Evolutionary conservation across 805 yeast species (phyloP).

Genomic region (Helenozyma baotianmanensis): DNA sequence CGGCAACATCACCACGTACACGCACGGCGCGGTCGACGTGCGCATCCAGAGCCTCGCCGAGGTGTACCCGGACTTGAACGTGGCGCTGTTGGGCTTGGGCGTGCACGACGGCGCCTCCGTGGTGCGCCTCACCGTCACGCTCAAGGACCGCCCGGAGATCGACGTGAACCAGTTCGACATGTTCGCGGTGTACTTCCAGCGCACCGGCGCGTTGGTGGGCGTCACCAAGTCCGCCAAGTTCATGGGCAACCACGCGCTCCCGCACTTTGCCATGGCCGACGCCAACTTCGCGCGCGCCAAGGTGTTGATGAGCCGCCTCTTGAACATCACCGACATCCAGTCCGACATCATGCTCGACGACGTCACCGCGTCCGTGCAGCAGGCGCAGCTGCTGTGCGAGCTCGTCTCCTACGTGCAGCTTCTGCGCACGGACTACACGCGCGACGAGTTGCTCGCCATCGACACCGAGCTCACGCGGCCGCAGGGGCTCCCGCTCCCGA

Average conservation of each 20-base stretch:
- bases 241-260: conserved; percentile 55
- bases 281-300: conserved; percentile 42
- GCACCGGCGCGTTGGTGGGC: conserved; percentile 57
- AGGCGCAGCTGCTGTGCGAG: conserved; percentile 55
- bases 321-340: conserved; percentile 40
- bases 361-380: conserved; percentile 31
- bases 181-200: conserved; percentile 62
- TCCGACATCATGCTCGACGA: conserved; percentile 35
- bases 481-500: conserved; percentile 68
- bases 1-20: conserved; percentile 26
- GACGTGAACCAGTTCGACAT: conserved; percentile 48
- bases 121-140: conserved; percentile 23
- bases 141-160: conserved; percentile 44
- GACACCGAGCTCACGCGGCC: conserved; percentile 74
- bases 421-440: conserved; percentile 51
- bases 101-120: conserved; percentile 29
- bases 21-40: conserved; percentile 24
- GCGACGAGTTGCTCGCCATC: conserved; percentile 51
- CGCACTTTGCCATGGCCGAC: conserved; percentile 47
- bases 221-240: conserved; percentile 62
- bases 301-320: conserved; percentile 37
- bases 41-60: conserved; percentile 19
- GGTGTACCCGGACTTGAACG: conserved; percentile 19
- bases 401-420: conserved; percentile 64
- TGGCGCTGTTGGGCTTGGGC: conserved; percentile 10